A percentile compares a stretch with the other conserved stretches of the same genome.
Conservation (phyloP, 768 basidiomycete genomes). For the Lactifluus rugatus region DNA sequence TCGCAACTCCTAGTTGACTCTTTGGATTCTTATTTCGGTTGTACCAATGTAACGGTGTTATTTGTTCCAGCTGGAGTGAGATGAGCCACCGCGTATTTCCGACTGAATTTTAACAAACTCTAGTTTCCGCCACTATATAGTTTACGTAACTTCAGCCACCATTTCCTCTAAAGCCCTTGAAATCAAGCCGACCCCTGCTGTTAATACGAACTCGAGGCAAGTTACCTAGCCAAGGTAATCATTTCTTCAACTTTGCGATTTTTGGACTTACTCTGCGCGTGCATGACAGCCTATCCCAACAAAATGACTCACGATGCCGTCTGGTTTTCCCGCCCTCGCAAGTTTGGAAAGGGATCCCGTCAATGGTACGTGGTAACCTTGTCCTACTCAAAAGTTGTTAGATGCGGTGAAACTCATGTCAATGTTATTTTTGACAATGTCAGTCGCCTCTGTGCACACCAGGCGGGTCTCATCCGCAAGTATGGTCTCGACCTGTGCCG, state of each 20-base stretch:
- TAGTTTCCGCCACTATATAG: slow-evolving; percentile 16
- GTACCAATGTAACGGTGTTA: neutral
- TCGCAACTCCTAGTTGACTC: neutral
- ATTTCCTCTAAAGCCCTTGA: too few species aligned
- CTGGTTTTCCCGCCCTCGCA: slow-evolving; percentile 95
- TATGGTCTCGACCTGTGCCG: slow-evolving; percentile 96
- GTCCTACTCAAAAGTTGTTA: neutral
- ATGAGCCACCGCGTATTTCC: neutral
- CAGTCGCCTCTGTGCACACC: slow-evolving; percentile 93
- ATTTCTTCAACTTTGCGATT: neutral
- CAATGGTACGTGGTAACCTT: slow-evolving; percentile 58
- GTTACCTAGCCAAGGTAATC: slow-evolving; percentile 8
- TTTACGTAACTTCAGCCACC: slow-evolving; percentile 3
- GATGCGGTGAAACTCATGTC: neutral
- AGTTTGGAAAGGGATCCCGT: slow-evolving; percentile 90
- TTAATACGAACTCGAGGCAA: slow-evolving; percentile 11
- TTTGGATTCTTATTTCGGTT: neutral
- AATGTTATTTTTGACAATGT: neutral
- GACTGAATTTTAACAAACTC: neutral
- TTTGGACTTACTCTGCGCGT: neutral
- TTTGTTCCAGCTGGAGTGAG: neutral
- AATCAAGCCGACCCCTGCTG: neutral
- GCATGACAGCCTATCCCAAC: neutral
- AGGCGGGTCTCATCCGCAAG: slow-evolving; percentile 96
- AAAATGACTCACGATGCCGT: slow-evolving; percentile 98